A percentile compares a stretch with the other conserved stretches of the same genome.
Conservation (phyloP, 768 basidiomycete genomes). For the Asterophora parasitica region DNA sequence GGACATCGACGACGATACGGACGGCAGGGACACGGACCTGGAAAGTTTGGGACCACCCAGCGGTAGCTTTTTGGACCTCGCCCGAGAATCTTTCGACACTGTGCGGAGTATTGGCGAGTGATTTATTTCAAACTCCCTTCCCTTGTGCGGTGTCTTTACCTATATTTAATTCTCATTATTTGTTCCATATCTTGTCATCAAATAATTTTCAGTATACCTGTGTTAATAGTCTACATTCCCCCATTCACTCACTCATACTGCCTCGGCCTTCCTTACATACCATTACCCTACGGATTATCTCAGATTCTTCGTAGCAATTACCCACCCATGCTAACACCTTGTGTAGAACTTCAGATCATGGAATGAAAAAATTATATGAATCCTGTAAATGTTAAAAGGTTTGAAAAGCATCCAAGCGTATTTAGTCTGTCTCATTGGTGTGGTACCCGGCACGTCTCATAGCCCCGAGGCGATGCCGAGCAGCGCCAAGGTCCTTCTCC, state of each 20-base stretch:
- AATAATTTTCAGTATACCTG: conserved; percentile 13
- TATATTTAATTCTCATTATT: conserved; percentile 8
- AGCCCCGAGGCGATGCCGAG: conserved; percentile 73
- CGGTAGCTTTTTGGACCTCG: conserved; percentile 49
- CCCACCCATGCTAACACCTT: conserved; percentile 12
- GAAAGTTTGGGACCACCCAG: conserved; percentile 19
- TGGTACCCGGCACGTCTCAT: conserved; percentile 91
- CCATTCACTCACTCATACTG: conserved; percentile 1
- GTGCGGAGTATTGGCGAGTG: conserved; percentile 27
- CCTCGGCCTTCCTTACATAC: conserved; percentile 2
- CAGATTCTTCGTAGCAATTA: neutral
- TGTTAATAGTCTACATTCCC: conserved; percentile 9
- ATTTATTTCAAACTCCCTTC: conserved; percentile 7
- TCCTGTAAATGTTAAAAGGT: conserved; percentile 6
- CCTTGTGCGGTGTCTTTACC: conserved; percentile 3
- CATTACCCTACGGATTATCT: neutral
- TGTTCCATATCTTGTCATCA: conserved; percentile 10
- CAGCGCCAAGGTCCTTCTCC: conserved; percentile 92
- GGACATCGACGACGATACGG: conserved; percentile 55
- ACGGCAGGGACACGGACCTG: conserved; percentile 27
- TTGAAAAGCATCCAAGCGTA: neutral
- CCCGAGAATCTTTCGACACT: conserved; percentile 49
- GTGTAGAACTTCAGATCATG: conserved; percentile 9
- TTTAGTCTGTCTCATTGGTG: conserved; percentile 72
- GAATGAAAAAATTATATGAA: conserved; percentile 14